Evolutionary conservation across 768 basidiomycete species (phyloP), one percentile per base, ranked within the genome.

Genomic region (Boletales sp.): DNA sequence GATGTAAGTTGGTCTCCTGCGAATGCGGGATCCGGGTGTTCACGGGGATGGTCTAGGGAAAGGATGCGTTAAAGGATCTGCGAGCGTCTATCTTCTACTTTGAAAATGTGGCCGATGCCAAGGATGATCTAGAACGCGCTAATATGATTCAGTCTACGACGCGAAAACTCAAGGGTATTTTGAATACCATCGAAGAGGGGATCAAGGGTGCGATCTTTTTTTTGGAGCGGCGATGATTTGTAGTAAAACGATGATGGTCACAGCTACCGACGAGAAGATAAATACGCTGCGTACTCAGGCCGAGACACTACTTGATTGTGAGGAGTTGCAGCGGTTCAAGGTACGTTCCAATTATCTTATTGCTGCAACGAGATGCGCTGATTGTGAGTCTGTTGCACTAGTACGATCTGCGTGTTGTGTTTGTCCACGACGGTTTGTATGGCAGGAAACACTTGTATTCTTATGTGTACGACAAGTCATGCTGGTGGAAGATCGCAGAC

Each of bases 401-500:
- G 88, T 93, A 91, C 59, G 87, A 90, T 55, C 78, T 93, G 19
- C 84, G 87, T 3, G 84, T 79, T 8, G 89, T 90, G 5, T 74
- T 91, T 35, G 73, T 89, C 41, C 86, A 90, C 56, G 87, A 86
- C 11, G 90, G 90, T 5, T 68, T 89, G 31, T 84, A 82, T 37
- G 90, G 90, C 9, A 74, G 90, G 41, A 87, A 79, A 49, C 86
- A 90, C 57, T 70, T 88, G 9, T 89, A 90, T 62, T 86, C 86
- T 7, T 93, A 90, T 55, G 81, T 89, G 12, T 79, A 83, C 51
- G 65, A 63, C 28, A 75, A 80, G 39, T 83, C 77, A 6, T 68
- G 64, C 4, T 93, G 90, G 90, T 92, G 87, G 87, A 91, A 87
- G 69, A 85, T 82, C 3, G 74, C 86, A 8, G 90, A 90, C 57